Conservation (phyloP, 306 rosid species). For the Acacia crassicarpa region DNA sequence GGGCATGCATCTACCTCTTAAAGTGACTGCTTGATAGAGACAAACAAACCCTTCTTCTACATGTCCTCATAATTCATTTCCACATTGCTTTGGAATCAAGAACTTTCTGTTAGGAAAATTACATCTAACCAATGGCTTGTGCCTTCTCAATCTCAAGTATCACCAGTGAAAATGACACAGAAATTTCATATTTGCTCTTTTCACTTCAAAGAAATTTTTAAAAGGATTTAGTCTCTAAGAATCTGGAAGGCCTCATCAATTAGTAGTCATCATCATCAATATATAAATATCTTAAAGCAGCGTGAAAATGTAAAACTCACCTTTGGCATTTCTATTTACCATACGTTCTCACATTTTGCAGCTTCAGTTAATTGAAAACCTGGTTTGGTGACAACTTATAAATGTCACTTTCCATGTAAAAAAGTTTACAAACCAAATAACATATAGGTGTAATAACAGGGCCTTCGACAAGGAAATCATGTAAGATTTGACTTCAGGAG, state of each 20-base stretch:
- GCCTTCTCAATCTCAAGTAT: background rate
- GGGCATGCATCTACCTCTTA: background rate
- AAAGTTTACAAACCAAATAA: slow-evolving; percentile 14
- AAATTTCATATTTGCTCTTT: background rate
- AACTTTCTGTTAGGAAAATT: background rate
- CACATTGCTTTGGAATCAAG: background rate
- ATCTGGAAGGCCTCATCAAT: background rate
- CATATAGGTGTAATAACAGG: background rate
- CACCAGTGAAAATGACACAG: background rate
- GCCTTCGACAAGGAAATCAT: background rate
- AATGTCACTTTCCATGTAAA: background rate
- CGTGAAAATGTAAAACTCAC: background rate
- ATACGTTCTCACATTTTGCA: background rate
- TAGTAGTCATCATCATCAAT: background rate
- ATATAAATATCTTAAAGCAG: background rate
- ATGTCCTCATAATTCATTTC: background rate
- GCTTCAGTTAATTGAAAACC: background rate
- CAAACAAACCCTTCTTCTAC: background rate
- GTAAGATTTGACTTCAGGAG: slow-evolving; percentile 45
- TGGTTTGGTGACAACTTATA: background rate
- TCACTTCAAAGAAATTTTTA: background rate
- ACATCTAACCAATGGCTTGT: background rate
- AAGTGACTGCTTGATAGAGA: background rate
- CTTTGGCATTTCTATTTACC: background rate
- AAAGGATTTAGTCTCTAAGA: background rate